A percentile compares a stretch with the other conserved stretches of the same genome.
These are phyloP conservation scores for Tardiomyces depauwii DNA, from an alignment of 1,139 yeast species.

Conservation along the genomic window DNA sequence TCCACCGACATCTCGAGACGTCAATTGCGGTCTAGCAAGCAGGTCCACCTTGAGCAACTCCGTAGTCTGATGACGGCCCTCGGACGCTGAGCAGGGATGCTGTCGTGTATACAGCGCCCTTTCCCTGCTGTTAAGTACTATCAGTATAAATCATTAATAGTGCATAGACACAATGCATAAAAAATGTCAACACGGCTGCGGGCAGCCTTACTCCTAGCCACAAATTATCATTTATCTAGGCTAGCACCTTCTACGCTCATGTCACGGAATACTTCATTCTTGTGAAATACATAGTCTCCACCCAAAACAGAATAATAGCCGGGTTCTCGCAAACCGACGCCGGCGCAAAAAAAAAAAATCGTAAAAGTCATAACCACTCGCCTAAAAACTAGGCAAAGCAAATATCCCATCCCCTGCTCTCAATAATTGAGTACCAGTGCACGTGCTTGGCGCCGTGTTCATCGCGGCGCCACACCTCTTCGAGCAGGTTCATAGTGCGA, in stretches of 20 bases:
- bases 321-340: too few relatives aligned
- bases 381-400: slow-evolving; percentile 46
- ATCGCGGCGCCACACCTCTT: slow-evolving; percentile 45
- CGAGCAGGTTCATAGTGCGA: slow-evolving; percentile 48
- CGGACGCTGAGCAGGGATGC: neutral
- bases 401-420: slow-evolving; percentile 63
- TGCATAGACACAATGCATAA: too few relatives aligned
- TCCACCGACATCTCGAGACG: slow-evolving; percentile 2
- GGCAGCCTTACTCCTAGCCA: too few relatives aligned
- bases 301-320: neutral
- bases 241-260: too few relatives aligned
- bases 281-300: too few relatives aligned
- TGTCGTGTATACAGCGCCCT: neutral
- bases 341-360: too few relatives aligned
- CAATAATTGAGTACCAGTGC: slow-evolving; percentile 61
- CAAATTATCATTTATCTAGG: too few relatives aligned
- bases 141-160: neutral
- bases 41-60: neutral
- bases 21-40: neutral
- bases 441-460: slow-evolving; percentile 36
- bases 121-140: neutral
- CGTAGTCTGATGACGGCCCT: neutral
- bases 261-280: too few relatives aligned
- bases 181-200: too few relatives aligned
- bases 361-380: too few relatives aligned